Conservation (phyloP, 345 rosid genomes). For the Nephelium lappaceum region DNA sequence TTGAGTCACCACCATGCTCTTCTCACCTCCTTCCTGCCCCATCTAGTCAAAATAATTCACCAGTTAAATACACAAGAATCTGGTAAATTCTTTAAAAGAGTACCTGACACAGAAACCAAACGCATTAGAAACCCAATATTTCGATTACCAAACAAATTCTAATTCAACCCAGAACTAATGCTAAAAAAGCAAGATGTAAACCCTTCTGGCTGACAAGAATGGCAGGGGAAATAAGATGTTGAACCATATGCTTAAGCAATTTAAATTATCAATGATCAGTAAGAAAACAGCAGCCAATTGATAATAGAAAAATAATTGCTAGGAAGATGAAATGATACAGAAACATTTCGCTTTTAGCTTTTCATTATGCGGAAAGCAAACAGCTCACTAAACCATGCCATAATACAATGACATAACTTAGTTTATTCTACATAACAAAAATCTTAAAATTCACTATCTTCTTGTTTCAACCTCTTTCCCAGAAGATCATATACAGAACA, state of each 20-base stretch:
- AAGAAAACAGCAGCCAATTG: background rate
- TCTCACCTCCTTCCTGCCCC: conserved; percentile 41
- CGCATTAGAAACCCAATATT: background rate
- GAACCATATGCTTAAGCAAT: background rate
- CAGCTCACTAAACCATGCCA: background rate
- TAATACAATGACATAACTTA: background rate
- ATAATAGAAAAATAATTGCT: background rate
- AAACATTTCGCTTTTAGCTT: background rate
- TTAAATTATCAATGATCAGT: background rate
- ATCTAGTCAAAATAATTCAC: conserved; percentile 24
- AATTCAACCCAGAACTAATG: background rate
- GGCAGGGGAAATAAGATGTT: background rate
- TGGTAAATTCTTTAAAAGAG: background rate
- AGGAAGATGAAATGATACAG: background rate
- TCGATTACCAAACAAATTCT: background rate
- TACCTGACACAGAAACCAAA: background rate
- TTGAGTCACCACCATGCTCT: conserved; percentile 65
- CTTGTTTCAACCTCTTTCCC: background rate
- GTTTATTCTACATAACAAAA: background rate
- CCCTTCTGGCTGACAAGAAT: background rate
- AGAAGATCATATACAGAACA: background rate
- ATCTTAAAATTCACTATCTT: background rate
- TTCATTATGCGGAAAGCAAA: background rate
- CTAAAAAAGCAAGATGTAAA: background rate
- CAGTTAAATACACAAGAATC: background rate